Evolutionary conservation across 495 filamentous ascomycete species (phyloP), one percentile per base, ranked within the genome.

Genomic region (Lichenothelia convexa): DNA sequence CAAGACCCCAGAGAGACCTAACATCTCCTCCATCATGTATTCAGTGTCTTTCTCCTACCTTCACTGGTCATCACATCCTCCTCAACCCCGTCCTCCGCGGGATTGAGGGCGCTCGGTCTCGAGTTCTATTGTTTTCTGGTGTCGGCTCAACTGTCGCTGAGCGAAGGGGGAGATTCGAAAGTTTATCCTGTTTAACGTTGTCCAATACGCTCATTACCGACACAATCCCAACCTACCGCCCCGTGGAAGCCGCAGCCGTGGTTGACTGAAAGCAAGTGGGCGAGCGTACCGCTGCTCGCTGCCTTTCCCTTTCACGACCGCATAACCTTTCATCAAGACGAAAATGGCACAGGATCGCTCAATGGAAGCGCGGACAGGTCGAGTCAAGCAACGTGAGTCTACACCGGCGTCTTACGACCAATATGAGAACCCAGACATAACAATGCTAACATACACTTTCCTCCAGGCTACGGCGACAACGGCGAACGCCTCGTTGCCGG

Each of bases 401-500:
- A 9, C 24, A 29, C 24, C 9, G 9, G 24, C 24, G 15, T 1
- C 24, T 1, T 29, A 2, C 24, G 15, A 1, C 24, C n/a, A n/a
- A 27, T 21, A 38, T 21, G 22, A 13, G 36, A n/a, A 43, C 40
- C 12, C 20, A 0, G 13, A n/a, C 32, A 1, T 29, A 13, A 29
- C 9, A 13, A 9, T 29, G 24, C 9, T 13, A 1, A 29, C 24
- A 3, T 3, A 40, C 32, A 12, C 9, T 2, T 1, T 18, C 21
- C 36, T 53, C 45, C 51, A 93, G 91, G 89, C 45, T 97, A 94
- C 58, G 83, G 81, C 51, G 51, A 79, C 30, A 76, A 81, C 53
- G 91, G 91, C 60, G 85, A 94, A 62, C 76, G 89, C 38, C 76
- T 97, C 33, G 91, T 97, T 41, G 86, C 89, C 30, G 89, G 89